phyloP scores from a whole-genome alignment of 2,329 filamentous ascomycete species.

The Pseudogymnoascus sp. region DNA sequence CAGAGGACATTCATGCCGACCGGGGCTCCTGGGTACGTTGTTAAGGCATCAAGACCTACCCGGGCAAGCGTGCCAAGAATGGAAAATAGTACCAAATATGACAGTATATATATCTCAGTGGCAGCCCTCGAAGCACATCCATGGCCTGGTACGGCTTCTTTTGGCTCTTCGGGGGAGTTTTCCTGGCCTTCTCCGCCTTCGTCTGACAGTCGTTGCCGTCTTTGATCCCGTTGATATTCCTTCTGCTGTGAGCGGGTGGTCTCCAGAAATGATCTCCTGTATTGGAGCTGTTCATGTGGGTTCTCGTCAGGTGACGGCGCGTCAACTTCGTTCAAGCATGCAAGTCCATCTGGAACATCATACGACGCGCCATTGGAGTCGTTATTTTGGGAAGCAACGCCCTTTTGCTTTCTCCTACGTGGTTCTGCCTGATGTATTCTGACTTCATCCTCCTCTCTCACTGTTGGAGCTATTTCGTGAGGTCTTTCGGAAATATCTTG shows the following conservation, averaged over 20 bases:
- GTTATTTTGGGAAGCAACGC: neutral
- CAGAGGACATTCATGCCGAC: conserved; percentile 68
- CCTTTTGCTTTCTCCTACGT: neutral
- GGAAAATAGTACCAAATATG: conserved; percentile 78
- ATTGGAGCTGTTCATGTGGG: conserved; percentile 12
- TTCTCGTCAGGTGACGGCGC: conserved; percentile 12
- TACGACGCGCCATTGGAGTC: neutral
- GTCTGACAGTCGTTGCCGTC: neutral
- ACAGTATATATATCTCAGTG: conserved; percentile 61
- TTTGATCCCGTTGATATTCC: neutral
- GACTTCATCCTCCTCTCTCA: neutral
- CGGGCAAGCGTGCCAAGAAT: conserved; percentile 77
- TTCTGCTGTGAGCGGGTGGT: conserved; percentile 8
- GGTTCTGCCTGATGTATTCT: neutral
- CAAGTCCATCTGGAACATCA: conserved; percentile 10
- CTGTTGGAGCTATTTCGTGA: neutral
- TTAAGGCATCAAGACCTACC: conserved; percentile 70
- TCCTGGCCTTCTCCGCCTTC: neutral
- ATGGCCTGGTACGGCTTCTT: neutral
- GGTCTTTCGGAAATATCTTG: neutral
- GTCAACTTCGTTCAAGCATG: conserved; percentile 12
- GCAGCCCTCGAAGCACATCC: conserved; percentile 35
- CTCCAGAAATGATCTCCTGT: conserved; percentile 11
- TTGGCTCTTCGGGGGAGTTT: neutral
- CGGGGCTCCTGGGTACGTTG: conserved; percentile 69